Evolutionary conservation across 2,329 filamentous ascomycete species (phyloP), one percentile per base, ranked within the genome.

Genomic region (Nemania abortiva): DNA sequence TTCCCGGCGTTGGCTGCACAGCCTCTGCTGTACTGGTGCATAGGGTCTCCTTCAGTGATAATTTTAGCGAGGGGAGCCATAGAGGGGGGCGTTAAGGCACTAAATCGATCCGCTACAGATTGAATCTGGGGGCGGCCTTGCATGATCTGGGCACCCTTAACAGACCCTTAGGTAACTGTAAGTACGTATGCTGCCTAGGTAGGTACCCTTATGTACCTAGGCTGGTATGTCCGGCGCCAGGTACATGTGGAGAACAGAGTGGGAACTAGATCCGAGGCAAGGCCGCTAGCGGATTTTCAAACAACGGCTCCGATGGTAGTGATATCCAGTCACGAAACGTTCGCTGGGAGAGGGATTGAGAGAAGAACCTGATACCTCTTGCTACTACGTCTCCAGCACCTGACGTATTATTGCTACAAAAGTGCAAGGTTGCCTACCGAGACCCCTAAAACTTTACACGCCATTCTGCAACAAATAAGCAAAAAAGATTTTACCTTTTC

Each of bases 231-330:
- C 52, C 24, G 22, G 18, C 47, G 45, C 57, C 18, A 52, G 42
- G 57, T 60, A 60, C 57, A 53, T 29, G 50, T 29, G 15, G 18
- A 11, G 53, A 34, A 24, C 27, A 31, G 42, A 49, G n/a, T 55
- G n/a, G 49, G 39, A 49, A 49, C 60, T 56, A 34, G 45, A 18
- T 24, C 45, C 22, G 13, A 47, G 22, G 50, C 55, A 57, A 11
- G 29, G 50, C 62, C 49, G 66, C 66, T 65, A 61, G 61, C 24
- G 45, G 66, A 37, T 52, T 55, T 39, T 60, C 63, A 69, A 69
- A 65, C 63, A 69, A 58, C 63, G 45, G 42, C 50, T 61, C 52
- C 29, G 27, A 13, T 34, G 27, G 2, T 42, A 18, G 39, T 42
- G 39, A 39, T 47, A 42, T 53, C 49, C 59, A 59, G 20, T 39